Percentiles rank a stretch among this genome's conserved stretches.
Conservation (phyloP, 805 yeast species). For the Candida morakotiae region DNA sequence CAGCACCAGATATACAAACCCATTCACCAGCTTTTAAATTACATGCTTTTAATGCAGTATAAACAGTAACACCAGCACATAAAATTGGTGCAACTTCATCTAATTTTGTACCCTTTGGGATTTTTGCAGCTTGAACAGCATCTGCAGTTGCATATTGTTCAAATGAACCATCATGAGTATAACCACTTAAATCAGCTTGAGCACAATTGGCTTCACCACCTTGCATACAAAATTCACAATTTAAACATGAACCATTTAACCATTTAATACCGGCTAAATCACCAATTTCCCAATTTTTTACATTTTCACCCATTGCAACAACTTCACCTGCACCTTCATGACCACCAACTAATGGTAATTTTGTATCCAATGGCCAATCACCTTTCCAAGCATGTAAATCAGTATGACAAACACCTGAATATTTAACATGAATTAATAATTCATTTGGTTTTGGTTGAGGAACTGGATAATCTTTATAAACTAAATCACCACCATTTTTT, state of each 20-base stretch:
- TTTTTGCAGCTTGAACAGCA: slow-evolving; percentile 58
- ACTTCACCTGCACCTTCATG: slow-evolving; percentile 49
- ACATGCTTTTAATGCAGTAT: slow-evolving; percentile 65
- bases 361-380: slow-evolving; percentile 43
- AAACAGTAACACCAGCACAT: slow-evolving; percentile 67
- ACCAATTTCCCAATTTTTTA: slow-evolving; percentile 40
- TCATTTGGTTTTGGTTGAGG: slow-evolving; percentile 39
- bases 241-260: slow-evolving; percentile 43
- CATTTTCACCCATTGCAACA: slow-evolving; percentile 39
- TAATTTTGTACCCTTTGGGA: slow-evolving; percentile 52
- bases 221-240: slow-evolving; percentile 39
- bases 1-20: slow-evolving; percentile 76
- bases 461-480: slow-evolving; percentile 40
- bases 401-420: slow-evolving; percentile 46
- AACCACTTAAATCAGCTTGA: slow-evolving; percentile 67
- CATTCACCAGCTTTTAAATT: slow-evolving; percentile 60
- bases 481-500: slow-evolving; percentile 39
- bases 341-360: slow-evolving; percentile 45
- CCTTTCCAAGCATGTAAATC: slow-evolving; percentile 47
- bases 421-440: slow-evolving; percentile 39
- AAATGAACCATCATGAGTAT: slow-evolving; percentile 70
- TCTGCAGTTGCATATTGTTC: slow-evolving; percentile 65
- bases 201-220: slow-evolving; percentile 53
- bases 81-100: slow-evolving; percentile 58
- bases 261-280: slow-evolving; percentile 44